Base-by-base conservation (phyloP, 805 yeast genomes). In the Nakazawaea peltata region DNA sequence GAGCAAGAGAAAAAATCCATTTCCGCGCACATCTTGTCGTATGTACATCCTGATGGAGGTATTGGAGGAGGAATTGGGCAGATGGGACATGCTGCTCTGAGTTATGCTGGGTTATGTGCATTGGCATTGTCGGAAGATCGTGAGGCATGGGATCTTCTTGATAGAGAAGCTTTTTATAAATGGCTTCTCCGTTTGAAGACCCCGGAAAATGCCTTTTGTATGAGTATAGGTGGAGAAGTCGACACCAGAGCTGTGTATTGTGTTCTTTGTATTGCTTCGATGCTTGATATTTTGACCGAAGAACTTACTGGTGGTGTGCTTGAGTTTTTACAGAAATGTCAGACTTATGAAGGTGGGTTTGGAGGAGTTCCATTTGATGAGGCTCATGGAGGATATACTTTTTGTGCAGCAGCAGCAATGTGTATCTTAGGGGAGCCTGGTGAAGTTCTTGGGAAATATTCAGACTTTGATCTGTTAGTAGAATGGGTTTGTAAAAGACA, bases 361-460 rank as follows among this genome's bases (percentile, higher is more conserved):
- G 86, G 88, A 1, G 95, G 94, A 1, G 65, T 67, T 15, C 92
- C 94, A 0, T 65, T 69, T 4, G 81, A 74, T 41, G 99, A 92
- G 56, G 97, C 97, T 0, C 99, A 92, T 53, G 98, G 97, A 2
- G 99, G 98, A 1, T 94, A 92, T 53, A 76, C 97, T 0, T 92
- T 74, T 54, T 92, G 99, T 61, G 94, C 90, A 0, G 62, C 83
- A 29, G 94, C 81, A 30, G 71, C 75, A 33, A 59, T 74, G 39
- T 69, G 67, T 41, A 65, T 67, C 18, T 50, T 75, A 19, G 65
- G 67, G 5, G 47, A 61, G 19, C 63, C 69, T 1, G 39, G 41
- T 22, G 57, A 52, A 13, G 52, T 53, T 5, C 41, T 69, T 6
- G 35, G 38, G 5, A 54, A 59, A 33, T 43, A 55, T 15, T 54